Evolutionary conservation across 2,329 filamentous ascomycete species (phyloP), one percentile per base, ranked within the genome.

Genomic region (Pochonia chlamydosporia): DNA sequence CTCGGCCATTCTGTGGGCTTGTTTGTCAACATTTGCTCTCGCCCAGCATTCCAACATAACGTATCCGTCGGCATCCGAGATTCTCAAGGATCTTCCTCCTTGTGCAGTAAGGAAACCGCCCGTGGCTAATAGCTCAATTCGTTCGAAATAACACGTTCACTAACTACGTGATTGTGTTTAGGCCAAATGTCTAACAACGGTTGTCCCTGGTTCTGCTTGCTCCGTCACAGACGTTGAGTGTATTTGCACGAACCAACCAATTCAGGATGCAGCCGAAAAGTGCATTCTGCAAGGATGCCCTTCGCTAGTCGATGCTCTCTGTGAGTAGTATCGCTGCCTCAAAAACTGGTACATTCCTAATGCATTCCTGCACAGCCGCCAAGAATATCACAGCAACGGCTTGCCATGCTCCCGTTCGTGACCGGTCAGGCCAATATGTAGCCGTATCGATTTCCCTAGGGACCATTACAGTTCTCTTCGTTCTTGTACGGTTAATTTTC

Each of bases 361-460:
- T 33, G 25, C 5, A 14, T 9, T 43, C 41, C 5, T n/a, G 26
- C 18, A 6, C 8, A 43, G 41, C 41, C 16, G 41, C 41, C 20
- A 20, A 43, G 28, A 43, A 43, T 20, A 43, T 31, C 30, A 43
- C 41, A 16, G 18, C 41, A 4, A 14, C 14, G 14, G 28, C 41
- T 14, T 43, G 41, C 20, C 26, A 35, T 8, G 30, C 31, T 20
- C 28, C 41, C 5, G 41, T 43, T 14, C 41, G 41, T 9, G 41
- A 43, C 41, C 30, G 41, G 23, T 43, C 28, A 16, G 41, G 41
- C 10, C 41, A 43, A 33, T 43, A 43, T 23, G 41, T 43, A 10
- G 41, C 28, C 28, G 20, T 43, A 20, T 43, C 41, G 18, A 25
- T 43, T 21, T 5, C 41, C 9, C 41, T 43, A 11, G 41, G 28